Percentiles rank a stretch among this genome's conserved stretches.
Conservation (phyloP, 2,329 filamentous ascomycete genomes). For the Trichoderma endophyticum region DNA sequence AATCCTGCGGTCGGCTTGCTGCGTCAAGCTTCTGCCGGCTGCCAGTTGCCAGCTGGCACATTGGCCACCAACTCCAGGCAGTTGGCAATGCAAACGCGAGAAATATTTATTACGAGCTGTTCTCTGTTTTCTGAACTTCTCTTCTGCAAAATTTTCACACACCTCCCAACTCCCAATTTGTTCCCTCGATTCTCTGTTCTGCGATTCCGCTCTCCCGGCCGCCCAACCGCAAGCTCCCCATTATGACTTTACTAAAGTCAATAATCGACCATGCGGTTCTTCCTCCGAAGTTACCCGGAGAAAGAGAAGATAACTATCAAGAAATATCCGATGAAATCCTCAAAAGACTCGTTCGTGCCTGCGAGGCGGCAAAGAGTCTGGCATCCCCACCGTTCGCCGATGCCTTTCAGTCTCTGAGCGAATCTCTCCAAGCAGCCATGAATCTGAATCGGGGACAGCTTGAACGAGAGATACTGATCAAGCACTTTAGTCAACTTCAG, state of each 20-base stretch:
- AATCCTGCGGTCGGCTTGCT: neutral
- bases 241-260: neutral
- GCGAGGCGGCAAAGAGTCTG: neutral
- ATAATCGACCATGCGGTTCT: constrained; percentile 27
- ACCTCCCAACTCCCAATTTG: neutral
- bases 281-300: constrained; percentile 22
- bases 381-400: neutral
- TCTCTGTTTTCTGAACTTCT: neutral
- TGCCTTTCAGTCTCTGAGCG: neutral
- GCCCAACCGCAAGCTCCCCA: no score
- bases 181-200: neutral
- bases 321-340: constrained; percentile 15
- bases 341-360: constrained; percentile 14
- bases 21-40: neutral
- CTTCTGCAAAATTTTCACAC: neutral
- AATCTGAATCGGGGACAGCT: neutral
- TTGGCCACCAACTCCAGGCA: neutral
- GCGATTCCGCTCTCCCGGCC: no score
- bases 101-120: neutral
- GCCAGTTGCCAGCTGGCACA: neutral
- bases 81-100: neutral
- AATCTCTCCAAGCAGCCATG: neutral
- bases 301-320: constrained; percentile 12
- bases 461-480: neutral
- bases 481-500: neutral